phyloP scores from a whole-genome alignment of 2,329 filamentous ascomycete genomes.

The Colletotrichum sp. region DNA sequence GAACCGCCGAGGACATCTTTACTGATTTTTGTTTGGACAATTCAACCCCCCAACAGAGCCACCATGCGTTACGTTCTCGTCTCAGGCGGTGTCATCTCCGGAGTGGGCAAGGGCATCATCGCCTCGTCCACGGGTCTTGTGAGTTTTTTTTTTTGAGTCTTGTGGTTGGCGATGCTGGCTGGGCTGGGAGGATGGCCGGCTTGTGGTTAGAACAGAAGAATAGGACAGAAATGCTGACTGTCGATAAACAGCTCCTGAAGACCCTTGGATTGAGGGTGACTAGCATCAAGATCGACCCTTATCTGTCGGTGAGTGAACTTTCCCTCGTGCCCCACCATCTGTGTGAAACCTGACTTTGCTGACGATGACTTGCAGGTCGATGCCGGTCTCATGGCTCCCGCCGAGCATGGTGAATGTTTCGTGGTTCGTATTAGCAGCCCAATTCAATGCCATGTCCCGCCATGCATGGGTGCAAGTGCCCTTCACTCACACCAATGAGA shows the following conservation, averaged over 20 bases:
- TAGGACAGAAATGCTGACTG: background rate
- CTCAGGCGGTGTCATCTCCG: constrained; percentile 56
- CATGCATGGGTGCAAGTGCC: background rate
- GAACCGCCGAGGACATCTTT: background rate
- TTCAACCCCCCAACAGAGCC: background rate
- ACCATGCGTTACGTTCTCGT: constrained; percentile 33
- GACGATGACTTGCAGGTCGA: constrained; percentile 12
- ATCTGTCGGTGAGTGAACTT: constrained; percentile 41
- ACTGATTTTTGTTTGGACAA: background rate
- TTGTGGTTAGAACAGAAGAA: background rate
- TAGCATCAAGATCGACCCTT: constrained; percentile 55
- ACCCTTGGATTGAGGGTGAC: constrained; percentile 77
- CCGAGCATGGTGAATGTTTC: constrained; percentile 32
- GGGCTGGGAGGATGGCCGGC: background rate
- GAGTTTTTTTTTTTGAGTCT: constrained; percentile 1
- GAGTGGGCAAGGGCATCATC: constrained; percentile 69
- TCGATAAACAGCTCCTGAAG: constrained; percentile 70
- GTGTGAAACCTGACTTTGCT: background rate
- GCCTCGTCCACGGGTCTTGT: constrained; percentile 65
- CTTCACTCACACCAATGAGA: background rate
- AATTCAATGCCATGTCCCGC: background rate
- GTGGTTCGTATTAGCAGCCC: constrained; percentile 14
- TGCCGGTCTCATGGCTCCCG: constrained; percentile 28
- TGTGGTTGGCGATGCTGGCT: background rate
- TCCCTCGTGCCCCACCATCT: background rate